Evolutionary conservation across 2,329 filamentous ascomycete species (phyloP).

Genomic region (Orbilia blumenaviensis): DNA sequence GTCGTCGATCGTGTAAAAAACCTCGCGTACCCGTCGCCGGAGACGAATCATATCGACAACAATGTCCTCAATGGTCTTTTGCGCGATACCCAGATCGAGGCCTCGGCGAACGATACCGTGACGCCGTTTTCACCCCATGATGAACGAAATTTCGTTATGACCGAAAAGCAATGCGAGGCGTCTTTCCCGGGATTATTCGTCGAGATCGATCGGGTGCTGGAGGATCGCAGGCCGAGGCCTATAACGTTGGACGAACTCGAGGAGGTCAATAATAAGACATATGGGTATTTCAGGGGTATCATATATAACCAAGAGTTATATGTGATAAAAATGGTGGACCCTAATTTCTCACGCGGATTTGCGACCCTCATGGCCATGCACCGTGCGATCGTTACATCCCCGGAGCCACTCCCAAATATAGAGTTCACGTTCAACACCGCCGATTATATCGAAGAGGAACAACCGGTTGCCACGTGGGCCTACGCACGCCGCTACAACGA

Average conservation of each 20-base stretch:
- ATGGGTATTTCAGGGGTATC: conserved; percentile 25
- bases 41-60: not conserved
- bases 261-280: not conserved
- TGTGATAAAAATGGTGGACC: conserved; percentile 26
- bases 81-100: not conserved
- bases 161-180: conserved; percentile 62
- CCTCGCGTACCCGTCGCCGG: not conserved
- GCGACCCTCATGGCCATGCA: conserved; percentile 68
- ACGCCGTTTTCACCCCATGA: conserved; percentile 27
- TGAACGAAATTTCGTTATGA: conserved; percentile 58
- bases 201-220: conserved; percentile 64
- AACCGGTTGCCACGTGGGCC: conserved; percentile 63
- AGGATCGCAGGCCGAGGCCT: conserved; percentile 9
- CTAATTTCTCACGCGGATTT: conserved; percentile 58
- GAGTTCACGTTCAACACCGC: conserved; percentile 67
- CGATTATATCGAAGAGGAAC: conserved; percentile 62
- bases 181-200: conserved; percentile 65
- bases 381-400: conserved; percentile 66
- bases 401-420: conserved; percentile 65
- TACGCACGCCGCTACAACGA: conserved; percentile 61
- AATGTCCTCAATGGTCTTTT: not conserved
- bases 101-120: conserved; percentile 8
- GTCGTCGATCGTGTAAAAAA: conserved; percentile 22
- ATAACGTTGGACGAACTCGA: conserved; percentile 53
- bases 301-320: conserved; percentile 23